Conservation (phyloP, 257 asterid genomes). For the Primulina huaijiensis region DNA sequence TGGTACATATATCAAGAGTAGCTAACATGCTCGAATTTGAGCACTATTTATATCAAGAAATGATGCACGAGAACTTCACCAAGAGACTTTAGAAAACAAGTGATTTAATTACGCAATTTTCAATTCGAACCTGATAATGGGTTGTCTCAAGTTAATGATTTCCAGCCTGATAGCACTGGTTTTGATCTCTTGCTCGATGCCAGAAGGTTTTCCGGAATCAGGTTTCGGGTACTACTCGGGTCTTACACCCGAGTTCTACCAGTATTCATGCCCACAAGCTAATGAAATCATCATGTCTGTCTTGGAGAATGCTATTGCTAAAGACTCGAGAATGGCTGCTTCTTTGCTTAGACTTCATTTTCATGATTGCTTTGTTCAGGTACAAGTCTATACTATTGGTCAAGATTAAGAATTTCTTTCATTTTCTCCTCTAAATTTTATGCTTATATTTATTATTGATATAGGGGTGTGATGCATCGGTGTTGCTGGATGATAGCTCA, state of each 20-base stretch:
- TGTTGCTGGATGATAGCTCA: constrained; percentile 50
- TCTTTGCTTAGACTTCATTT: constrained; percentile 69
- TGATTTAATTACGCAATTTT: background rate
- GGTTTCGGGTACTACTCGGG: constrained; percentile 32
- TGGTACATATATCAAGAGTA: constrained; percentile 44
- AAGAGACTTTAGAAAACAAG: background rate
- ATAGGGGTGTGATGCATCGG: constrained; percentile 81
- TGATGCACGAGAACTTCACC: constrained; percentile 6
- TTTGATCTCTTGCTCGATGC: constrained; percentile 26
- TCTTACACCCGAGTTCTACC: constrained; percentile 48
- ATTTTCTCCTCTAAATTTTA: background rate
- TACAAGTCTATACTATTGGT: background rate
- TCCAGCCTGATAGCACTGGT: constrained; percentile 29
- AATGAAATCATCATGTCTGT: constrained; percentile 69
- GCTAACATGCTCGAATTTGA: background rate
- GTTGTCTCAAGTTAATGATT: constrained; percentile 23
- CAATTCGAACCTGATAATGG: constrained; percentile 30
- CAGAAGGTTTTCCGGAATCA: constrained; percentile 39
- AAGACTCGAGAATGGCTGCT: constrained; percentile 74
- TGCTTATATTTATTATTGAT: background rate
- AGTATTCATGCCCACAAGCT: constrained; percentile 71
- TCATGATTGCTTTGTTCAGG: constrained; percentile 77
- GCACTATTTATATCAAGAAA: constrained; percentile 29
- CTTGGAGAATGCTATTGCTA: constrained; percentile 52
- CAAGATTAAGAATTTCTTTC: background rate